Conservation (phyloP, 177 flowering plant species). For the Tripterygium wilfordii region DNA sequence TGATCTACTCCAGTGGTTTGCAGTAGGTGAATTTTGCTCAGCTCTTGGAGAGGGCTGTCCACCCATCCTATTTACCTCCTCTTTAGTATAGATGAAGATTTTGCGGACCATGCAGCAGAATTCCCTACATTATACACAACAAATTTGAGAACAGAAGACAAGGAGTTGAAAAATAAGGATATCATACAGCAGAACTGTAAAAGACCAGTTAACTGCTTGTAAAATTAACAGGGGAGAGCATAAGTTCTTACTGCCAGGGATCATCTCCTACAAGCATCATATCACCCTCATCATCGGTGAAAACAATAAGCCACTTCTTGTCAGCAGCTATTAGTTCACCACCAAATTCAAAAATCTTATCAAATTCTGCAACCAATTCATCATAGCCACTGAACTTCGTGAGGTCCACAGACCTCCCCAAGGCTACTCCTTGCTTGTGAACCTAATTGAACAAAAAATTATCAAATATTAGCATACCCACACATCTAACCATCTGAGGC, state of each 20-base stretch:
- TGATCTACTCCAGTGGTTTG: background rate
- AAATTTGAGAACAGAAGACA: background rate
- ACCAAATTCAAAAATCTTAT: constrained; percentile 69
- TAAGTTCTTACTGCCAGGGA: constrained; percentile 21
- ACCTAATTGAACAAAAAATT: constrained; percentile 58
- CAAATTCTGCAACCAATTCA: constrained; percentile 70
- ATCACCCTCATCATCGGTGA: constrained; percentile 24
- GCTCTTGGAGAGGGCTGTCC: no score
- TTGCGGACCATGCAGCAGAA: constrained; percentile 13
- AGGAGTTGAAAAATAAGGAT: no score
- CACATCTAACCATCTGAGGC: no score
- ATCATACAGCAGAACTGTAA: background rate
- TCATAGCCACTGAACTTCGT: constrained; percentile 66
- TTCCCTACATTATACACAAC: constrained; percentile 8
- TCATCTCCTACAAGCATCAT: constrained; percentile 31
- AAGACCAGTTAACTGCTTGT: no score
- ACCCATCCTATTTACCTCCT: constrained; percentile 16
- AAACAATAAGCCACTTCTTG: constrained; percentile 22
- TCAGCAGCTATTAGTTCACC: constrained; percentile 64
- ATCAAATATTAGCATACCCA: no score
- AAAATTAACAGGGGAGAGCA: no score
- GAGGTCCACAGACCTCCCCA: constrained; percentile 90
- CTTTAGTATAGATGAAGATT: constrained; percentile 11
- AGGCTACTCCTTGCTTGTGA: constrained; percentile 85
- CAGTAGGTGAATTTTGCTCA: no score